Evolutionary conservation across 768 basidiomycete species (phyloP).

Genomic region (Tricholoma sp.): DNA sequence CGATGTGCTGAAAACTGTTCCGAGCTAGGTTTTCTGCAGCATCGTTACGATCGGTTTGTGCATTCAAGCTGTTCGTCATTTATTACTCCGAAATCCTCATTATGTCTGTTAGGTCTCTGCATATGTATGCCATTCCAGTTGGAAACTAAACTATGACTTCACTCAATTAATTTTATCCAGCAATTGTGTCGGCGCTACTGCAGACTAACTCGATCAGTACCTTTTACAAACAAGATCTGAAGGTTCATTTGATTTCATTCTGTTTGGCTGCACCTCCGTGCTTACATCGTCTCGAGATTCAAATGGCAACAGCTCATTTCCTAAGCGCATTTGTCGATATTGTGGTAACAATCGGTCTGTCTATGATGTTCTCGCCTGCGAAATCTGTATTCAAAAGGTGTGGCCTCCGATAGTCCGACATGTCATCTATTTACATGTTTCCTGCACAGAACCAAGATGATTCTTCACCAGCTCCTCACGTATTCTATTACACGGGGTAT

Average conservation of each 20-base stretch:
- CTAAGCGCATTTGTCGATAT: constrained; percentile 1
- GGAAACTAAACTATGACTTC: neutral
- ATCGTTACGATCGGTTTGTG: neutral
- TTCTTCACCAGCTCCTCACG: too few relatives aligned
- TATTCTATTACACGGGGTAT: constrained; percentile 6
- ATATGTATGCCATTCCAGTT: neutral
- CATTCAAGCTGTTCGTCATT: neutral
- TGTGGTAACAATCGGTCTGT: constrained; percentile 3
- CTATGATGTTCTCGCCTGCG: too few relatives aligned
- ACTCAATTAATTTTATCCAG: neutral
- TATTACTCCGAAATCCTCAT: neutral
- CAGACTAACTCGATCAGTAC: neutral
- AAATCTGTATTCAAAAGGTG: too few relatives aligned
- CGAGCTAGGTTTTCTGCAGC: neutral
- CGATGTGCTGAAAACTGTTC: too few relatives aligned
- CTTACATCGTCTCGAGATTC: neutral
- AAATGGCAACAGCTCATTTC: neutral
- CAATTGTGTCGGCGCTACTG: neutral
- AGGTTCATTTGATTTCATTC: neutral
- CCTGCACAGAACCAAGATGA: too few relatives aligned
- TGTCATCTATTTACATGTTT: too few relatives aligned
- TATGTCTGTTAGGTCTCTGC: neutral
- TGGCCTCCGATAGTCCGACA: too few relatives aligned
- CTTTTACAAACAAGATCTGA: neutral
- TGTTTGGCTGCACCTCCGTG: neutral